Base-by-base conservation (phyloP, 192 early-diverging fungal genomes). In the Backusella tuberculispora region DNA sequence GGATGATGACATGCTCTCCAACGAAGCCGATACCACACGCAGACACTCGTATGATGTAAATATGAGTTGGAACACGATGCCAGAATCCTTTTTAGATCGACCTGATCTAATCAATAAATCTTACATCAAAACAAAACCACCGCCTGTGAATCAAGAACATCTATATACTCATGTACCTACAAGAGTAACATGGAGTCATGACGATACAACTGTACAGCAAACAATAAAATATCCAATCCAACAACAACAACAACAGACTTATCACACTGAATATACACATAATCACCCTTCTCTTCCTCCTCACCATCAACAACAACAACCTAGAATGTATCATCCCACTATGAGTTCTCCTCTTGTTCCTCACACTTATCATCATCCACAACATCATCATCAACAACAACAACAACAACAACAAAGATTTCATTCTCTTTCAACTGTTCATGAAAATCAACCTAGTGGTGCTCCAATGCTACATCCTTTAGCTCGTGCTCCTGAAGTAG, bases 21-120 rank as follows among this genome's bases (percentile, higher is more conserved):
- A 47, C 43, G 70, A 77, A 26, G 69, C 42, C 17, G 75, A 74
- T 21, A 26, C 38, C 8, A 42, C 69, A 45, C 75, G 80, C 12
- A 47, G 80, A 26, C 75, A 81, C 44, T 81, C 80, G 7, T 81
- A 77, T n/a, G 80, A 81, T 69, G 65, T 71, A 9, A 74, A 29
- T 48, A 72, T 76, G 63, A 60, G 69, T 21, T 81, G 74, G 75
- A 63, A 68, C 13, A 45, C 74, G 3, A 70, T 76, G 74, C 68
- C 74, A 19, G 43, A 68, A 42, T 29, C 46, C 17, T 76, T 76
- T 41, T 9, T 70, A 15, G 74, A 68, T 26, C 47, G 56, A 37
- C 67, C 66, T 21, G 41, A 50, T 13, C 50, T 76, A 17, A 53
- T 76, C 40, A 44, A 70, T 15, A 68, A 60, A 60, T 60, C 53